Percentiles rank a stretch among this genome's conserved stretches.
Evolutionary conservation across 257 asterid genomes (phyloP).

Genomic region (Ocimum tenuiflorum): DNA sequence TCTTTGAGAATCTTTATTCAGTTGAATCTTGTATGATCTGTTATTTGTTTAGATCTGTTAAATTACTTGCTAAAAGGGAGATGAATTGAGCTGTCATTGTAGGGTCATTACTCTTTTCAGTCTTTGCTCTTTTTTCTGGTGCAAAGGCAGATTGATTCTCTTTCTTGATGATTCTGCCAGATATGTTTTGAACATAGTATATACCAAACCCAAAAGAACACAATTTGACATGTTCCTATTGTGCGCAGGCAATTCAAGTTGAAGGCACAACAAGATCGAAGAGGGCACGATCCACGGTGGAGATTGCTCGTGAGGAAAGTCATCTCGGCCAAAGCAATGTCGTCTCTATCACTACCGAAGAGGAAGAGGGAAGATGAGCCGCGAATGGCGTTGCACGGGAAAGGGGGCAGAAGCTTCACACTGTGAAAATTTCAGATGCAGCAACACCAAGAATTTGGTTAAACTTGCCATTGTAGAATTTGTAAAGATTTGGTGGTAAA

Average conservation of each 20-base stretch:
- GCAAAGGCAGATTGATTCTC: neutral
- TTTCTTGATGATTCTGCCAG: no score
- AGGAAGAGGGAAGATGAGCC: conserved; percentile 53
- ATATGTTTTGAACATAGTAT: neutral
- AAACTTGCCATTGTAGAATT: conserved; percentile 8
- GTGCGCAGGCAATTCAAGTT: conserved; percentile 59
- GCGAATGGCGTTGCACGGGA: conserved; percentile 20
- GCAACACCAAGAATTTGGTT: neutral
- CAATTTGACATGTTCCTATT: neutral
- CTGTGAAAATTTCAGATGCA: conserved; percentile 18
- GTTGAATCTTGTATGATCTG: neutral
- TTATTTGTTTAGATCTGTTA: neutral
- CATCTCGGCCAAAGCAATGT: conserved; percentile 47
- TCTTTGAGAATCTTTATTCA: neutral
- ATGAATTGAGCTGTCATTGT: conserved; percentile 22
- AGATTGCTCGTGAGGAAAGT: conserved; percentile 61
- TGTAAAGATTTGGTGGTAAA: neutral
- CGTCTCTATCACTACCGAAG: conserved; percentile 55
- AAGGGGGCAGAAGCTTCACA: conserved; percentile 31
- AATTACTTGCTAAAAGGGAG: neutral
- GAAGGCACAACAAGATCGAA: conserved; percentile 38
- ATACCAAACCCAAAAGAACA: no score
- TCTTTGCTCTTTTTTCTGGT: neutral
- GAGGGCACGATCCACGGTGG: conserved; percentile 51
- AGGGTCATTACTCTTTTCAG: conserved; percentile 8